Conservation (phyloP, 164 flowering plant genomes). For the Stephania cephalantha region DNA sequence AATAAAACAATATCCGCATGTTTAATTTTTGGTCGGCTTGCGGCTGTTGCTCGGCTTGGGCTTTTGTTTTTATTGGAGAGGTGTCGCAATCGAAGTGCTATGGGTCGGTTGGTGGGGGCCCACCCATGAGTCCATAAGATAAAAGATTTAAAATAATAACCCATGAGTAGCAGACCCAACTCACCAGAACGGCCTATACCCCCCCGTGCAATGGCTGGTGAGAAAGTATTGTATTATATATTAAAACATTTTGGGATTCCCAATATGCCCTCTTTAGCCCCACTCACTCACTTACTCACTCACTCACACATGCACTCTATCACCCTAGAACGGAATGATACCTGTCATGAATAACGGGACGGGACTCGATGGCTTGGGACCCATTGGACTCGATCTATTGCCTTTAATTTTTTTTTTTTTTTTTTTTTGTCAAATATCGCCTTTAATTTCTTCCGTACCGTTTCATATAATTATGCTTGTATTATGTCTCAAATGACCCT, state of each 20-base stretch:
- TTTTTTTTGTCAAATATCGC: no score
- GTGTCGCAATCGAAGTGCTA: conserved; percentile 27
- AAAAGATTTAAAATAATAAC: conserved; percentile 6
- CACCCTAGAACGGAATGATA: background rate
- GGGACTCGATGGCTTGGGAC: conserved; percentile 1
- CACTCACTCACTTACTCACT: background rate
- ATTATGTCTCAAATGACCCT: no score
- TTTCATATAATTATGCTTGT: no score
- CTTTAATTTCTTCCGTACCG: no score
- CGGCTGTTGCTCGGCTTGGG: conserved; percentile 5
- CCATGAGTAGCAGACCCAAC: conserved; percentile 30
- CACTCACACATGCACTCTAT: background rate
- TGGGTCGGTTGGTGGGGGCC: conserved; percentile 40
- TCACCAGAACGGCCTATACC: conserved; percentile 23
- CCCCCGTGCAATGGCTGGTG: conserved; percentile 25
- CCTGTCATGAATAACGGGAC: background rate
- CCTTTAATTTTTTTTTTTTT: no score
- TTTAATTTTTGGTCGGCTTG: background rate
- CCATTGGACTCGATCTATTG: background rate
- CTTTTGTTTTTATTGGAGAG: conserved; percentile 29
- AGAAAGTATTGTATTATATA: conserved; percentile 13
- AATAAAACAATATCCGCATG: no score
- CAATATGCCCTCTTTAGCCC: background rate
- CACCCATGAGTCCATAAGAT: conserved; percentile 1
- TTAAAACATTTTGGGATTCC: conserved; percentile 2